Evolutionary conservation across 1,284 basidiomycete genomes (phyloP).

Genomic region (Boletus semigastroideus): DNA sequence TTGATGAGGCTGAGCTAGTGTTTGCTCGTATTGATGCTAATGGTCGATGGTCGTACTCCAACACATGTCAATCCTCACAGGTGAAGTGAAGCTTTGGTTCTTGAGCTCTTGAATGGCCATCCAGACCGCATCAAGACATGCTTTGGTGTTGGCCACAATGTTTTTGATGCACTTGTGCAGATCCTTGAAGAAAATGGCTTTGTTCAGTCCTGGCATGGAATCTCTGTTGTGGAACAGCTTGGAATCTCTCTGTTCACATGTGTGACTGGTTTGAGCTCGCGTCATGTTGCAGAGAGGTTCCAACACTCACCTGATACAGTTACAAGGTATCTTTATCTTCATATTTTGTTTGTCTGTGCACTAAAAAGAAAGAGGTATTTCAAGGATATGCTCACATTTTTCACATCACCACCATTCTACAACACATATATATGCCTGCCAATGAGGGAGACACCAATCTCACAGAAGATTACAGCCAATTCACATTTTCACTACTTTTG

Average conservation of each 20-base stretch:
- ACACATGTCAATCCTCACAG: no score
- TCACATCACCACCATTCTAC: neutral
- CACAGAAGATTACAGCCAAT: neutral
- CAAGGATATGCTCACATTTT: neutral
- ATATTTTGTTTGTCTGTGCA: no score
- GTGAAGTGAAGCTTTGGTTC: no score
- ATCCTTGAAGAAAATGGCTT: neutral
- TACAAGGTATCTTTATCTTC: no score
- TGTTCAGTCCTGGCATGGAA: neutral
- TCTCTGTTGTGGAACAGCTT: neutral
- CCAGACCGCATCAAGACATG: no score
- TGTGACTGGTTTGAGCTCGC: neutral
- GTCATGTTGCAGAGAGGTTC: constrained; percentile 1
- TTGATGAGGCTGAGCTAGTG: no score
- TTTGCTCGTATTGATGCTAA: no score
- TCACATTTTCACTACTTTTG: neutral
- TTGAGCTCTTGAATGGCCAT: no score
- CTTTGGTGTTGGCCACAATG: neutral
- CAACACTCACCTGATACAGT: constrained; percentile 3
- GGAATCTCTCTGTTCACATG: neutral
- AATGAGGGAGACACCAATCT: neutral
- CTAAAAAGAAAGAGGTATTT: no score
- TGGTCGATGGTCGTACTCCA: no score
- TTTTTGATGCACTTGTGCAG: neutral
- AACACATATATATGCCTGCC: neutral